Base-by-base conservation (phyloP, 1,139 yeast genomes). In the Lodderomyces orthopsilosis region DNA sequence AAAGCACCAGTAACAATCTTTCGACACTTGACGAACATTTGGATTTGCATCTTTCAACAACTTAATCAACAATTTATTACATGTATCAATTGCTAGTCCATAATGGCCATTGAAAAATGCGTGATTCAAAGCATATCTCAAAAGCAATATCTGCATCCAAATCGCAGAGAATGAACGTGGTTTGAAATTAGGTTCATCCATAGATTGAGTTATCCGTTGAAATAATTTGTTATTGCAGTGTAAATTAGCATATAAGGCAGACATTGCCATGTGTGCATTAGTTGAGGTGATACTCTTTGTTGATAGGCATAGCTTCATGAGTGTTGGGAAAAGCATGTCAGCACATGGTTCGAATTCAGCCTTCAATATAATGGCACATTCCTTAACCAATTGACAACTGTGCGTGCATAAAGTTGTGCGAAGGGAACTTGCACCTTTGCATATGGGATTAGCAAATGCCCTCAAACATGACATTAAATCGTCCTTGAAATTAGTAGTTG, bases 21-120 rank as follows among this genome's bases (percentile, higher is more conserved):
- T 77, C 65, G 86, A 87, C 0, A 80, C 70, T 53, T 82, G 95
- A 48, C 97, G 74, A 0, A 88, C 97, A 0, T 75, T 69, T 0
- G 94, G 90, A 47, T 86, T 85, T 0, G 96, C 88, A 62, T 93
- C 98, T 1, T 79, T 63, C 2, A 93, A 66, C 27, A 94, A 82
- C 54, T 78, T 83, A 4, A 65, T 52, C 2, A 90, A 58, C 50
- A 82, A 68, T 44, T 72, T 79, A 34, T 73, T 80, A 1, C 83
- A 63, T 1, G 70, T 57, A 3, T 80, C 83, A 2, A 77, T 59
- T 0, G 74, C 63, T 18, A 63, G 69, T 2, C 62, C 52, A 27
- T 70, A 65, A 48, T 74, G 71, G 12, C 63, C 51, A 14, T 68
- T 63, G 46, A 75, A 75, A 49, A 57, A 61, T 1, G 50, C 41